Percentiles rank a stretch among this genome's conserved stretches.
phyloP scores from a whole-genome alignment of 192 early-diverging fungal genomes.

The Ambispora gerdemannii region DNA sequence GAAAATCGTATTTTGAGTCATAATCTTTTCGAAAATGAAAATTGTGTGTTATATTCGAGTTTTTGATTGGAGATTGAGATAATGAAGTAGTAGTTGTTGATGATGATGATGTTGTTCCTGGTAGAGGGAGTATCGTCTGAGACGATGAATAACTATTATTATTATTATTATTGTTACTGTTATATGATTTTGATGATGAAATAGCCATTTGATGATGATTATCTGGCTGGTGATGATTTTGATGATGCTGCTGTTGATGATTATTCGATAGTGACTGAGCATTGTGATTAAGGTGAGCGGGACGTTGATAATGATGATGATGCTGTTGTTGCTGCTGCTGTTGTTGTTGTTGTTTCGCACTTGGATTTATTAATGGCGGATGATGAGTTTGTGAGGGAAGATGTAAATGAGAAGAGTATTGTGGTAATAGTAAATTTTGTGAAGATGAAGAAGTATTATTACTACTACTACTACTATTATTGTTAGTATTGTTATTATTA shows the following conservation, averaged over 20 bases:
- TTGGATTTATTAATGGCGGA: background rate
- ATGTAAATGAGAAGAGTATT: background rate
- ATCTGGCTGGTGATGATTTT: background rate
- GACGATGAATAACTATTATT: background rate
- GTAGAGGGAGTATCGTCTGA: constrained; percentile 1
- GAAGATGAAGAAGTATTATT: background rate
- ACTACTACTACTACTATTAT: too few relatives aligned
- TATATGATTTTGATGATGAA: background rate
- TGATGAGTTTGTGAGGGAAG: constrained; percentile 4
- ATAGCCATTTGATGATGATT: background rate
- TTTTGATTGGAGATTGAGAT: background rate
- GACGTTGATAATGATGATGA: background rate
- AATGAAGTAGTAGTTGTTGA: background rate
- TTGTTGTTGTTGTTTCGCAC: background rate
- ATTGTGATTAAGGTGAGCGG: background rate
- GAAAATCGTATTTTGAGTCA: background rate
- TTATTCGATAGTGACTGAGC: background rate
- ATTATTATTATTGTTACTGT: background rate
- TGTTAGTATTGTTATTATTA: too few relatives aligned
- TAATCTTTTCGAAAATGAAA: background rate
- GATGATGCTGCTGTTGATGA: background rate
- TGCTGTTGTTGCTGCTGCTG: background rate
- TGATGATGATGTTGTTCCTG: background rate
- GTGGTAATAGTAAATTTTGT: background rate
- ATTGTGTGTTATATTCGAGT: background rate